Base-by-base conservation (phyloP, 2,329 filamentous ascomycete species). In the Fonsecaea monophora region DNA sequence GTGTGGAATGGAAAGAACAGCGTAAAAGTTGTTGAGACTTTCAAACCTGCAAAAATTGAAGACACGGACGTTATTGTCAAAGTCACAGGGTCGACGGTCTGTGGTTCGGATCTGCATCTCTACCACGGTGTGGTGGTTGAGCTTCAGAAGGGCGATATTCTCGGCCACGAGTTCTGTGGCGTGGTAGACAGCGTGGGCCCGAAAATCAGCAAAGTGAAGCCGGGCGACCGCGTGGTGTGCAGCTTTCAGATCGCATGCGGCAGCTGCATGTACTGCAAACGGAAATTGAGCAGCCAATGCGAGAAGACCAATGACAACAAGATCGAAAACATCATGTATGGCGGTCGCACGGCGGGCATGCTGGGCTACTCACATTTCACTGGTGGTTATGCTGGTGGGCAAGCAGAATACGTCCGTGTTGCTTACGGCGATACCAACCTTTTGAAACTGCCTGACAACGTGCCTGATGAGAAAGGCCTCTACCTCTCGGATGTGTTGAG, bases 361-460 rank as follows among this genome's bases (percentile, higher is more conserved):
- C 90, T 91, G 73, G 89, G 89, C 1, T 91, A 91, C 74, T 88
- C 87, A 2, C 89, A 82, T 64, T 92, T 96, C 75, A 93, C 91
- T 0, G 92, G 92, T 6, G 93, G 93, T 0, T 96, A 94, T 75
- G 92, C 92, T 0, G 92, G 93, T 57, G 92, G 92, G 0, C 93
- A 96, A 78, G 90, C 92, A 3, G 93, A 96, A 79, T 96, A 92
- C 74, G 89, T 94, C 0, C 86, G 92, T 7, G 92, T 96, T 7
- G 92, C 93, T 0, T 86, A 89, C 35, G 92, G 88, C 34, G 90
- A 95, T 72, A 88, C 92, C 67, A 96, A 96, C 75, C 82, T 96
- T 25, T 83, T 96, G 12, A 87, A 89, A 73, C 86, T 96, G 5
- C 92, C 93, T 1, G 88, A 91, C 62, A 85, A 86, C 71, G 89